These are phyloP conservation scores for Volvox reticuliferus DNA, from an alignment of 139 green algal species.

Conservation along the genomic window DNA sequence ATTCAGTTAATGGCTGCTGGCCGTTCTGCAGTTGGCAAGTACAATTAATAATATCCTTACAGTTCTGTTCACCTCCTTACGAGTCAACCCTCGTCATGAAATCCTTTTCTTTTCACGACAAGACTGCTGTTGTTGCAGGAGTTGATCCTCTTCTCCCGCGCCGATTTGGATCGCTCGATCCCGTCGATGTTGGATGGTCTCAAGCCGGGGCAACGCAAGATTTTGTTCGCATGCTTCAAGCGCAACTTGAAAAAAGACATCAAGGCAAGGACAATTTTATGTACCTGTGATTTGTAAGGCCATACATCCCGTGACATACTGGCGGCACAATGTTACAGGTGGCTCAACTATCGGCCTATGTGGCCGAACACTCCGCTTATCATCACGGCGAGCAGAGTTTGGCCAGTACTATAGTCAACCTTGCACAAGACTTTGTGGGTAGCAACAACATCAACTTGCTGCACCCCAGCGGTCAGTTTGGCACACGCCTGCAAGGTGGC, in stretches of 20 bases:
- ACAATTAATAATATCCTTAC: no score
- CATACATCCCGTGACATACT: no score
- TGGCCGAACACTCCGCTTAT: constrained; percentile 98
- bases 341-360: constrained; percentile 95
- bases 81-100: no score
- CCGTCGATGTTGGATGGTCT: constrained; percentile 96
- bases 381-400: constrained; percentile 97
- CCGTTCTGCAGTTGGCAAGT: no score
- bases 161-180: constrained; percentile 98
- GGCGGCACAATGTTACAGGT: constrained; percentile 74
- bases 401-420: constrained; percentile 70
- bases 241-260: constrained; percentile 93
- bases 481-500: constrained; percentile 93
- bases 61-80: no score
- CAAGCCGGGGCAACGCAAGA: constrained; percentile 99
- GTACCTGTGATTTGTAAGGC: no score
- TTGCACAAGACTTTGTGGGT: constrained; percentile 95
- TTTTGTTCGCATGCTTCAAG: constrained; percentile 98
- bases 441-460: constrained; percentile 99
- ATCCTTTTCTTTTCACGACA: no score
- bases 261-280: constrained; percentile 75
- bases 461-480: constrained; percentile 87
- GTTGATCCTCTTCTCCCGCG: constrained; percentile 94
- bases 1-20: no score
- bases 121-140: constrained; percentile 65